phyloP scores from a whole-genome alignment of 2,329 filamentous ascomycete species.

The Pseudogymnoascus sp. region DNA sequence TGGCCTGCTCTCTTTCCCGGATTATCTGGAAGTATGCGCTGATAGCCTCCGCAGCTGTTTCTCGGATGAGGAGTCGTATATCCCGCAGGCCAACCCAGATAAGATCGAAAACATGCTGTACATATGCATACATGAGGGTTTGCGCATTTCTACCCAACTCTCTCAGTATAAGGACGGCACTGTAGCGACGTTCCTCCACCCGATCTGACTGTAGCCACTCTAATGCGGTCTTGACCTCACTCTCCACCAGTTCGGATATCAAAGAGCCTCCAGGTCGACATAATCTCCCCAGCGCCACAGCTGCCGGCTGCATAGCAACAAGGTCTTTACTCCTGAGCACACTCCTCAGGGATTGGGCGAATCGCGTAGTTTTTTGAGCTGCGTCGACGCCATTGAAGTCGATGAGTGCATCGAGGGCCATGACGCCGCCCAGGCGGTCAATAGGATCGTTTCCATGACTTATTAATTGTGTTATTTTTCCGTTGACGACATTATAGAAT shows the following conservation, averaged over 20 bases:
- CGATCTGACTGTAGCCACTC: slow-evolving; percentile 96
- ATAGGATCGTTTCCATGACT: slow-evolving; percentile 77
- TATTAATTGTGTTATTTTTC: slow-evolving; percentile 62
- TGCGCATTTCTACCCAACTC: slow-evolving; percentile 89
- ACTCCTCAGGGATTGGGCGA: slow-evolving; percentile 80
- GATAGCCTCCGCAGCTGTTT: slow-evolving; percentile 85
- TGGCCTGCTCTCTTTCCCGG: slow-evolving; percentile 77
- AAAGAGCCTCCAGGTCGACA: slow-evolving; percentile 88
- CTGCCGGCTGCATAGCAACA: slow-evolving; percentile 81
- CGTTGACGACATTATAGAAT: slow-evolving; percentile 59
- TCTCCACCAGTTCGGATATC: slow-evolving; percentile 91
- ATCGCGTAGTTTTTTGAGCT: slow-evolving; percentile 87
- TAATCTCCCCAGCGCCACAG: slow-evolving; percentile 79
- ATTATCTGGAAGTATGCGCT: slow-evolving; percentile 96
- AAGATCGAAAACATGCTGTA: slow-evolving; percentile 89
- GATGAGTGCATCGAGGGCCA: slow-evolving; percentile 85
- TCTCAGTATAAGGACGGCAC: slow-evolving; percentile 80
- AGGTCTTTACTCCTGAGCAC: slow-evolving; percentile 88
- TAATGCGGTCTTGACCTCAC: slow-evolving; percentile 89
- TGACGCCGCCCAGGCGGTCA: slow-evolving; percentile 84
- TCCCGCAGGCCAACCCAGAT: slow-evolving; percentile 94
- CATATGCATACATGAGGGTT: slow-evolving; percentile 90
- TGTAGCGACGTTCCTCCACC: slow-evolving; percentile 86
- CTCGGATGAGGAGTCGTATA: slow-evolving; percentile 80
- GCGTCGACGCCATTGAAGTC: slow-evolving; percentile 95